These are phyloP conservation scores for Pelargonium nanum DNA, from an alignment of 345 rosid genomes.

Conservation along the genomic window DNA sequence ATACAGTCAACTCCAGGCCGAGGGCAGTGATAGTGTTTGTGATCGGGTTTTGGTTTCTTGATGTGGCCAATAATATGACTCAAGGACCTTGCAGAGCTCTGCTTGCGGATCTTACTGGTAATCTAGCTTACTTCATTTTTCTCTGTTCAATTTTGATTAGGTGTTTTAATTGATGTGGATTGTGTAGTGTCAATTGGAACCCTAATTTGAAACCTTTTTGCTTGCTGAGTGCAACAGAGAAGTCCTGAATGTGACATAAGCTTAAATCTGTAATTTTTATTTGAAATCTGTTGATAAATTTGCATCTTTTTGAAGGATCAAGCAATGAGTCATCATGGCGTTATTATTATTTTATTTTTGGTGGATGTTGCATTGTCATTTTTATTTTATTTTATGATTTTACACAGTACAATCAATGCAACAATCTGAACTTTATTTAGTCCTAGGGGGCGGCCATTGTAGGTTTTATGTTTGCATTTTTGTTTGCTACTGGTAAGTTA, in stretches of 20 bases:
- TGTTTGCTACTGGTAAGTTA: background rate
- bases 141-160: background rate
- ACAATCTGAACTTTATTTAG: background rate
- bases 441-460: background rate
- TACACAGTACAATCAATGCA: background rate
- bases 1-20: slow-evolving; percentile 42
- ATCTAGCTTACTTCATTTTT: slow-evolving; percentile 3
- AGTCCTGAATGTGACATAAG: background rate
- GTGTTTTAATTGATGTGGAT: too few species aligned
- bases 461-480: background rate
- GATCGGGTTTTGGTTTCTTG: slow-evolving; percentile 89
- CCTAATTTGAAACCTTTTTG: background rate
- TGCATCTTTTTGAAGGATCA: background rate
- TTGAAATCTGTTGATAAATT: background rate
- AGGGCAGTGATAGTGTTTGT: slow-evolving; percentile 67
- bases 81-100: slow-evolving; percentile 97
- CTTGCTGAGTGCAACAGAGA: background rate
- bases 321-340: background rate
- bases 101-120: slow-evolving; percentile 94
- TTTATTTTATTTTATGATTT: background rate
- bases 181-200: background rate
- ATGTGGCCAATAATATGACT: slow-evolving; percentile 85
- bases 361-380: background rate
- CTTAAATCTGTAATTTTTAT: background rate
- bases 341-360: background rate